These are phyloP conservation scores for Somion occarium DNA, from an alignment of 1,284 basidiomycete genomes.

Conservation along the genomic window DNA sequence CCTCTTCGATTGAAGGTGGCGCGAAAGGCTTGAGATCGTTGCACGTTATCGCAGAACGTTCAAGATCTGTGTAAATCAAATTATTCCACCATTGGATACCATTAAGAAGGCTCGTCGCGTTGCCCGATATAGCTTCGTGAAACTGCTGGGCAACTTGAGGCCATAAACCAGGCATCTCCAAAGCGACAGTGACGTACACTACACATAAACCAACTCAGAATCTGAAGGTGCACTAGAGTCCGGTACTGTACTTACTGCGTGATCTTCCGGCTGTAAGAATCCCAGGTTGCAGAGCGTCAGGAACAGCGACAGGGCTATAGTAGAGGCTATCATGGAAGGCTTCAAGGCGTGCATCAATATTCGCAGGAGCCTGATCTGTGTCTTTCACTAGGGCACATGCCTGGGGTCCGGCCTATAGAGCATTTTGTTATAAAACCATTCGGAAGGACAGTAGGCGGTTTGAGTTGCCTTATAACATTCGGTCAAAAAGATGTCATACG, in stretches of 20 bases:
- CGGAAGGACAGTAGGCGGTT: background rate
- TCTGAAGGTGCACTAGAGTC: no score
- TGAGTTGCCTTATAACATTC: slow-evolving; percentile 31
- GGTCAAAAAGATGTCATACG: slow-evolving; percentile 30
- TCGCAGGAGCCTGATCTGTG: background rate
- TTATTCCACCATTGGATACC: background rate
- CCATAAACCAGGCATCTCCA: slow-evolving; percentile 19
- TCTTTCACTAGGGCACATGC: background rate
- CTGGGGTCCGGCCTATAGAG: slow-evolving; percentile 2
- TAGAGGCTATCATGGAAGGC: slow-evolving; percentile 1
- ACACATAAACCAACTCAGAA: background rate
- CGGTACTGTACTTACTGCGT: slow-evolving; percentile 25
- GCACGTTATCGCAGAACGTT: slow-evolving; percentile 24
- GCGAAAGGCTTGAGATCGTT: slow-evolving; percentile 21
- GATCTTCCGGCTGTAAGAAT: slow-evolving; percentile 32
- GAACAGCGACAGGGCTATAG: slow-evolving; percentile 20
- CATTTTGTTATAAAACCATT: no score
- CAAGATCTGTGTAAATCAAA: slow-evolving; percentile 12
- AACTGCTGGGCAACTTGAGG: slow-evolving; percentile 13
- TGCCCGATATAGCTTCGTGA: slow-evolving; percentile 22
- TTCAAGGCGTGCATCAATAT: slow-evolving; percentile 2
- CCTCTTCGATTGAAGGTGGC: slow-evolving; percentile 15
- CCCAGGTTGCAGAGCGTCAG: slow-evolving; percentile 25
- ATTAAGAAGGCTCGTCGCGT: slow-evolving; percentile 20
- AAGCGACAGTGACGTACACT: slow-evolving; percentile 19